Base-by-base conservation (phyloP, 805 yeast genomes). In the Saccharomycopsis oosterbeekiorum region DNA sequence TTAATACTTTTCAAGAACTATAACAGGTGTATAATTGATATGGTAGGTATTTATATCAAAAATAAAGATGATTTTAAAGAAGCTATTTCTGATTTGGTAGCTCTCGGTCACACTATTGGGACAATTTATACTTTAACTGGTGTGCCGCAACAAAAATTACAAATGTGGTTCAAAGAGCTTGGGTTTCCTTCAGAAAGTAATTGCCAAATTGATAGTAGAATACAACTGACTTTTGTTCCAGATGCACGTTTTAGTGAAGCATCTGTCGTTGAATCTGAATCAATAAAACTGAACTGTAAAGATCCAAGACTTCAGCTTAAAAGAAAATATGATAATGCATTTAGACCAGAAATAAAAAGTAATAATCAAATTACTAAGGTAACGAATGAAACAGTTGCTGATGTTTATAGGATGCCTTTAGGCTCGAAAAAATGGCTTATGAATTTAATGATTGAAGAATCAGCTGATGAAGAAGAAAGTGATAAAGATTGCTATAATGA, bases 351-450 rank as follows among this genome's bases (percentile, higher is more conserved):
- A 1, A 24, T 21, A 10, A 21, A 47, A 1, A 15, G 3, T 12
- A 21, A 21, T 47, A 14, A 24, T 4, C 19, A 17, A 14, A 11
- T 9, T 47, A 11, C 6, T 24, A 9, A 26, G 8, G 53, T 10
- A 11, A 12, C 14, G 5, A 47, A 47, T 24, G 21, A 12, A 21
- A 47, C 2, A 12, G 6, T 47, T 19, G 26, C 2, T 24, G 34
- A 21, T 19, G 15, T 24, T 3, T 11, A 47, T 11, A 11, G 19
- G 19, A 17, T 12, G 14, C 42, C 21, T 19, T 55, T 60, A 19
- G 63, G 63, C 14, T 26, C 53, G 4, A 54, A 57, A 14, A 42
- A 53, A 14, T 60, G 63, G 63, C 54, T 60, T 36, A 21, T 36
- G 29, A 57, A 60, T 24, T 41, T 60, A 24, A 39, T 43, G 6